A percentile compares a stretch with the other conserved stretches of the same genome.
Conservation (phyloP, 2,329 filamentous ascomycete species). For the Xylaria sp. region DNA sequence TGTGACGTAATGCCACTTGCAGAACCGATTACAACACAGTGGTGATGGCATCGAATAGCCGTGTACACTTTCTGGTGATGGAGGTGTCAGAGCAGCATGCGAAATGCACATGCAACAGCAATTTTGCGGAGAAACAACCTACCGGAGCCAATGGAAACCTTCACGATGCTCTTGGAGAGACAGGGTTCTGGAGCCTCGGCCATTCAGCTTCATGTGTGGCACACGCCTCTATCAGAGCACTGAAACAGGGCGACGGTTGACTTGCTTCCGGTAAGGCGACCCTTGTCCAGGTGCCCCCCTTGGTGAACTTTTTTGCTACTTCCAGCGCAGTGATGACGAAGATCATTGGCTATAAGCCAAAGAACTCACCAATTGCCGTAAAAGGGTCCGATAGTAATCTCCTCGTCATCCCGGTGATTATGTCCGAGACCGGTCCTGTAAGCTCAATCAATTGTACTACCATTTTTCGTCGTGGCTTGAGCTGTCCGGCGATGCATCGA, state of each 20-base stretch:
- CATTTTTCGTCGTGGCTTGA: neutral
- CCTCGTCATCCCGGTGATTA: neutral
- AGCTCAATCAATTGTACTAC: neutral
- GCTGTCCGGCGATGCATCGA: neutral
- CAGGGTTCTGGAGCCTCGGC: conserved; percentile 26
- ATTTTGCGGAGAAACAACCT: conserved; percentile 33
- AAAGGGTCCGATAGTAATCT: neutral
- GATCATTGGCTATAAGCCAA: conserved; percentile 10
- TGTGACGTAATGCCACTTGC: conserved; percentile 21
- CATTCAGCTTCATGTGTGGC: conserved; percentile 32
- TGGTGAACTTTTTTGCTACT: conserved; percentile 5
- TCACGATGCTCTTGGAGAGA: conserved; percentile 18
- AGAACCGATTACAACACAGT: conserved; percentile 12
- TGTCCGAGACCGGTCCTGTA: conserved; percentile 3
- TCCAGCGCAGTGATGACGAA: neutral
- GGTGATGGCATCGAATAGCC: conserved; percentile 16
- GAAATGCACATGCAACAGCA: conserved; percentile 27
- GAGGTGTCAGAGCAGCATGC: conserved; percentile 22
- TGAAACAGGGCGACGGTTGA: conserved; percentile 31
- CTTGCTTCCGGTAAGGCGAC: conserved; percentile 35
- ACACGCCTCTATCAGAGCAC: conserved; percentile 26
- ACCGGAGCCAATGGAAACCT: conserved; percentile 25
- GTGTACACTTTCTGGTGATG: conserved; percentile 1
- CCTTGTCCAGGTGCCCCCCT: conserved; percentile 25
- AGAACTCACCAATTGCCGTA: neutral